Percentiles rank a stretch among this genome's conserved stretches.
phyloP scores from a whole-genome alignment of 805 yeast genomes.

The Debaryomyces maramus region DNA sequence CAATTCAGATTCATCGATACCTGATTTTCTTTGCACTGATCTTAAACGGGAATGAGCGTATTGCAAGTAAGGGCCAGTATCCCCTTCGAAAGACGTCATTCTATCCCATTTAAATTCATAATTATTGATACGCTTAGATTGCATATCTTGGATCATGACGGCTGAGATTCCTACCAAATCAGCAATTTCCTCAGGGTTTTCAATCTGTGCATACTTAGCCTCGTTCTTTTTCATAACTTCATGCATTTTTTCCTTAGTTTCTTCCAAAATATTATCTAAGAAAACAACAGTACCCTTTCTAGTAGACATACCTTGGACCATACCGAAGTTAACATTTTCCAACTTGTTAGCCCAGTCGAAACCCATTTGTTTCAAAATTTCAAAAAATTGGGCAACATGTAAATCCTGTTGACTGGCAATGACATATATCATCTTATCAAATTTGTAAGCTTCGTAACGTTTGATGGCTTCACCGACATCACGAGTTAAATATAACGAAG shows the following conservation, averaged over 20 bases:
- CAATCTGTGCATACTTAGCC: slow-evolving; percentile 87
- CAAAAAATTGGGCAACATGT: slow-evolving; percentile 91
- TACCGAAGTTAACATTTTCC: slow-evolving; percentile 89
- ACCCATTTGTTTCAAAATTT: slow-evolving; percentile 87
- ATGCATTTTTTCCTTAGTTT: slow-evolving; percentile 91
- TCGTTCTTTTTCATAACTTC: slow-evolving; percentile 94
- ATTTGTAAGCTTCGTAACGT: slow-evolving; percentile 78
- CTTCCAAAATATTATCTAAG: slow-evolving; percentile 89
- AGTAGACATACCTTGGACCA: slow-evolving; percentile 98
- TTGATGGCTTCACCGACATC: slow-evolving; percentile 96
- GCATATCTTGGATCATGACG: slow-evolving; percentile 99
- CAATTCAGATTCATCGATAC: slow-evolving; percentile 40
- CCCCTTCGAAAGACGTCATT: slow-evolving; percentile 98
- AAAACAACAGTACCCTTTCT: slow-evolving; percentile 99
- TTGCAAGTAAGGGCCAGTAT: slow-evolving; percentile 98
- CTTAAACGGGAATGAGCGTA: slow-evolving; percentile 97
- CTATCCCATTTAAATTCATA: slow-evolving; percentile 97
- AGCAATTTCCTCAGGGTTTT: slow-evolving; percentile 91
- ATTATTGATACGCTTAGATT: slow-evolving; percentile 92
- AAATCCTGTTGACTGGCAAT: slow-evolving; percentile 96
- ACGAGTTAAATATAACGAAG: slow-evolving; percentile 90
- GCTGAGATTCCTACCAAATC: slow-evolving; percentile 96
- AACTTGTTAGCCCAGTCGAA: slow-evolving; percentile 80
- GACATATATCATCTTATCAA: slow-evolving; percentile 95
- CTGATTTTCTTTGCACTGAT: slow-evolving; percentile 87